phyloP scores from a whole-genome alignment of 768 basidiomycete species.

The Boletus sensibilis region DNA sequence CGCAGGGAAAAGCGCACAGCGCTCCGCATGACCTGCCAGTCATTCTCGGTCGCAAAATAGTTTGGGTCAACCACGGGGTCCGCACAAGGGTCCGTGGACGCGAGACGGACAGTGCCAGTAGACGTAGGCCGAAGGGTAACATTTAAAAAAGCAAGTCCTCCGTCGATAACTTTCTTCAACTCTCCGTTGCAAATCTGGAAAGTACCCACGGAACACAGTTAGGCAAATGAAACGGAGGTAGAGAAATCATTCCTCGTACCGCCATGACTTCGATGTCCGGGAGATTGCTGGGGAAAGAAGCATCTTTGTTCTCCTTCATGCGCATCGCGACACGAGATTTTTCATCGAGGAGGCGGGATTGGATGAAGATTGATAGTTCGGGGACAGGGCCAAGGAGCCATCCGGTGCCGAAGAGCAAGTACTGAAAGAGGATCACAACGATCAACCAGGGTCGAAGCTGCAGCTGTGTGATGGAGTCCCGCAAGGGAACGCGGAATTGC shows the following conservation, averaged over 20 bases:
- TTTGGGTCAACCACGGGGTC: no score
- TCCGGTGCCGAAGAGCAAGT: not conserved
- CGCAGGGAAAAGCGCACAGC: no score
- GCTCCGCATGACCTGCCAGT: no score
- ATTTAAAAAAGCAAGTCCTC: not conserved
- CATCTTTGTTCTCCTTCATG: not conserved
- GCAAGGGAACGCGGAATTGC: slow-evolving; percentile 32
- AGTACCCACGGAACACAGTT: not conserved
- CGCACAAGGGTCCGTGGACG: no score
- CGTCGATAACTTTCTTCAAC: not conserved
- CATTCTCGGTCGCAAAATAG: no score
- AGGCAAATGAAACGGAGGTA: not conserved
- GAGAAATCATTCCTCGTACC: not conserved
- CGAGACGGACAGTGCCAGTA: no score
- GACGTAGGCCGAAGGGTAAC: not conserved
- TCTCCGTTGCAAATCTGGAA: not conserved
- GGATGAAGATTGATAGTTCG: not conserved
- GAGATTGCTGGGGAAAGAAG: slow-evolving; percentile 9
- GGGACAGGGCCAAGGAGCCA: not conserved
- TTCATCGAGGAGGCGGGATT: slow-evolving; percentile 1
- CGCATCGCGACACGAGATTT: not conserved
- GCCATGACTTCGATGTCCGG: slow-evolving; percentile 44
- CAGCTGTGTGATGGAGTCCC: not conserved
- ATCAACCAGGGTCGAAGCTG: not conserved
- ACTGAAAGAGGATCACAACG: not conserved